These are phyloP conservation scores for Protoeuglena noctilucae DNA, from an alignment of 139 green algal species.

Conservation along the genomic window DNA sequence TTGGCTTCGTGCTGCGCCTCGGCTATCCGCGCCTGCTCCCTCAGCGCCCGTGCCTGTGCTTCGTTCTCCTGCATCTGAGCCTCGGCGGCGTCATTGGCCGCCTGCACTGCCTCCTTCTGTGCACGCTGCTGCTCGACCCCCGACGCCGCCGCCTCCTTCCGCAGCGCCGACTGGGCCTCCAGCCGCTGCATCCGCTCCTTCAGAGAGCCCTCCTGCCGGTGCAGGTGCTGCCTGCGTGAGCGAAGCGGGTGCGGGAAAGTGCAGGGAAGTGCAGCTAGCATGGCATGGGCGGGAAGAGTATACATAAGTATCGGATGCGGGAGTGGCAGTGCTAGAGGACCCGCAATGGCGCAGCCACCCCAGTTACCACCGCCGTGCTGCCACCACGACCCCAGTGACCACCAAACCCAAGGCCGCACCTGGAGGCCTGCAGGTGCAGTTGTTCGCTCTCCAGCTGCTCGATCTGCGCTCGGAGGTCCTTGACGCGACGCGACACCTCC, in stretches of 20 bases:
- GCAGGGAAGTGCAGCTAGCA: too few relatives aligned
- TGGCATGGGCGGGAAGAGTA: too few relatives aligned
- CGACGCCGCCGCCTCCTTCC: slow-evolving; percentile 46
- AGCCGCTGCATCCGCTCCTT: slow-evolving; percentile 37
- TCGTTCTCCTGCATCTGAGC: slow-evolving; percentile 52
- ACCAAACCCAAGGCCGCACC: too few relatives aligned
- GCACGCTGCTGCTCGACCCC: slow-evolving; percentile 51
- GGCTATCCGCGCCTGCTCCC: neutral
- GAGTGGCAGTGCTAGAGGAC: too few relatives aligned
- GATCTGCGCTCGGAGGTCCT: slow-evolving; percentile 19
- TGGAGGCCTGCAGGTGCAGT: neutral
- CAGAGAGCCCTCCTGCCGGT: slow-evolving; percentile 38
- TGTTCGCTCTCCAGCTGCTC: slow-evolving; percentile 3
- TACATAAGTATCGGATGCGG: too few relatives aligned
- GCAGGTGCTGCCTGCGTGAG: slow-evolving; percentile 25
- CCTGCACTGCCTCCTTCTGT: slow-evolving; percentile 54
- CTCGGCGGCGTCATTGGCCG: slow-evolving; percentile 43
- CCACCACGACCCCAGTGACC: too few relatives aligned
- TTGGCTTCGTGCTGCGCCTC: neutral
- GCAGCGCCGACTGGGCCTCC: slow-evolving; percentile 50
- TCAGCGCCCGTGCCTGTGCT: slow-evolving; percentile 23
- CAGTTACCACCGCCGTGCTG: too few relatives aligned
- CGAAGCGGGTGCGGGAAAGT: too few relatives aligned
- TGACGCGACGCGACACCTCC: slow-evolving; percentile 20
- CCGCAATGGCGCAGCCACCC: too few relatives aligned